These are phyloP conservation scores for Aphanomyces cochlioides DNA, from an alignment of 352 stramenopile species.

Conservation along the genomic window DNA sequence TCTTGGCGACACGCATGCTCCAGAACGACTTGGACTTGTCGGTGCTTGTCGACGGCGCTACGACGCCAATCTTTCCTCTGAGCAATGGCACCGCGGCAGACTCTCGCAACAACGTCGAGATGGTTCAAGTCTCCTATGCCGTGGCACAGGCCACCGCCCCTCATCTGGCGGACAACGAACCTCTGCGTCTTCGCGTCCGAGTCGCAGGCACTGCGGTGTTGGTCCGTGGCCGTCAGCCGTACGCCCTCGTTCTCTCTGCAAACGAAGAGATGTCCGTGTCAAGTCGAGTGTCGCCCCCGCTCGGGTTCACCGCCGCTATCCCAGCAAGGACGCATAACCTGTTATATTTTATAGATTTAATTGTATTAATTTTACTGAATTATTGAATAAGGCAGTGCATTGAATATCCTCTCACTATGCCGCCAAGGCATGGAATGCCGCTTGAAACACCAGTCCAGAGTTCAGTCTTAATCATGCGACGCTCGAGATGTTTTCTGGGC, in stretches of 20 bases:
- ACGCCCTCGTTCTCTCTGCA: neutral
- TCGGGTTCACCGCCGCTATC: too few species aligned
- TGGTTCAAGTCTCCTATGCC: slow-evolving; percentile 36
- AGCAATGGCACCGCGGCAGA: slow-evolving; percentile 54
- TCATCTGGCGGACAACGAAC: neutral
- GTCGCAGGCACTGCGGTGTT: neutral
- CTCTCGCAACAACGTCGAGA: slow-evolving; percentile 77
- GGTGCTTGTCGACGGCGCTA: slow-evolving; percentile 46
- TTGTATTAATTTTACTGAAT: too few species aligned
- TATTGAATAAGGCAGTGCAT: too few species aligned
- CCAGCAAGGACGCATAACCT: too few species aligned
- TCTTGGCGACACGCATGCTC: slow-evolving; percentile 54
- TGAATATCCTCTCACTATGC: too few species aligned
- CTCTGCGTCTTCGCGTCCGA: neutral
- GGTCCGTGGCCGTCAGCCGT: neutral
- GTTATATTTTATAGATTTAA: too few species aligned
- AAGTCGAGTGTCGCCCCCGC: too few species aligned
- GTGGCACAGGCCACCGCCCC: neutral
- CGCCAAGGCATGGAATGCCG: too few species aligned
- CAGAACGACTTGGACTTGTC: slow-evolving; percentile 75
- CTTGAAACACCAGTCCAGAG: too few species aligned
- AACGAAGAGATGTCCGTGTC: neutral
- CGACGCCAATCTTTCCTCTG: slow-evolving; percentile 51
- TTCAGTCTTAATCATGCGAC: too few species aligned
- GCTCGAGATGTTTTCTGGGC: too few species aligned